These are phyloP conservation scores for Xylaria curta DNA, from an alignment of 495 filamentous ascomycete species.

Conservation along the genomic window DNA sequence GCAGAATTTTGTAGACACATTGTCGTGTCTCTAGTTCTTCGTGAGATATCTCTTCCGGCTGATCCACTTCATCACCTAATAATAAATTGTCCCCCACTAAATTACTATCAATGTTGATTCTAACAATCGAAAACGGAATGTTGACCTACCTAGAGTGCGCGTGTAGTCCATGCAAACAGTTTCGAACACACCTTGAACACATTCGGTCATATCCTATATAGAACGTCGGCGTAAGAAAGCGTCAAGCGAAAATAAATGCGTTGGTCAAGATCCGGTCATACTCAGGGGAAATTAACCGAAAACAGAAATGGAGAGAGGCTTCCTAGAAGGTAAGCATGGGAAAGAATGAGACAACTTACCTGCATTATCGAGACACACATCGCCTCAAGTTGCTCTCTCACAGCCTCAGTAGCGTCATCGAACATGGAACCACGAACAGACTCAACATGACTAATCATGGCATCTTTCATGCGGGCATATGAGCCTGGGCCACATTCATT, in stretches of 20 bases:
- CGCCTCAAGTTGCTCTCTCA: slow-evolving; percentile 44
- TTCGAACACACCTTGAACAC: background rate
- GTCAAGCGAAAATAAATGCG: background rate
- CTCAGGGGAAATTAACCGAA: background rate
- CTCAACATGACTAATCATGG: slow-evolving; percentile 60
- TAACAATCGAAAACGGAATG: background rate
- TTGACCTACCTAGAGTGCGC: slow-evolving; percentile 16
- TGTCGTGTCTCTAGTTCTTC: background rate
- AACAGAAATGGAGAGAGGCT: background rate
- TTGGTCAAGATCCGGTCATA: background rate
- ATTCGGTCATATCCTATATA: background rate
- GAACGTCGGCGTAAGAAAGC: background rate
- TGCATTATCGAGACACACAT: slow-evolving; percentile 39
- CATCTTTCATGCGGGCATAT: slow-evolving; percentile 61
- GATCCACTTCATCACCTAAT: background rate
- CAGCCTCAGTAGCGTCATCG: slow-evolving; percentile 48
- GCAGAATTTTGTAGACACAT: background rate
- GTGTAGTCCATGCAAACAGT: slow-evolving; percentile 6
- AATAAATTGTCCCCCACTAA: background rate
- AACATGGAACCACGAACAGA: slow-evolving; percentile 58
- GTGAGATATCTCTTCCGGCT: background rate
- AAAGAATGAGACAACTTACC: slow-evolving; percentile 3
- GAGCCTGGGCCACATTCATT: slow-evolving; percentile 57
- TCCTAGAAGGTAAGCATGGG: background rate
- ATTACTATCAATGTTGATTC: background rate